A percentile compares a stretch with the other conserved stretches of the same genome.
Evolutionary conservation across 2,329 filamentous ascomycete genomes (phyloP).

Genomic region (Raffaelea albimanens): DNA sequence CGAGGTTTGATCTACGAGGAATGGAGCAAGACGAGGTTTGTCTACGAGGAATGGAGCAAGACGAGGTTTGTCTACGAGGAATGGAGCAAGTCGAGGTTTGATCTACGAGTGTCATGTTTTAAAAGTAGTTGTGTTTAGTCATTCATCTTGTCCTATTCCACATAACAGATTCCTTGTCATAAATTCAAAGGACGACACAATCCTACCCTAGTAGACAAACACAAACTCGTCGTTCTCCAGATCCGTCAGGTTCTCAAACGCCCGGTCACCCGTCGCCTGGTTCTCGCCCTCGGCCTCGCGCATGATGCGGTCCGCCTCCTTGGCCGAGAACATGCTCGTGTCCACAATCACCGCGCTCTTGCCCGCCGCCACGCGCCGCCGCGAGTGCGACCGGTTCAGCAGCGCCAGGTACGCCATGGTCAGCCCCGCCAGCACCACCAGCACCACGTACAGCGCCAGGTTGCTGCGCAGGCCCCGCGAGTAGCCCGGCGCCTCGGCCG

Average conservation of each 20-base stretch:
- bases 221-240: constrained; percentile 15
- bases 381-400: constrained; percentile 9
- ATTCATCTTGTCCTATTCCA: too few species aligned
- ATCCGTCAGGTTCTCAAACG: constrained; percentile 13
- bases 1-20: too few species aligned
- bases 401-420: constrained; percentile 4
- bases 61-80: too few species aligned
- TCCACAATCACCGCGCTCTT: constrained; percentile 12
- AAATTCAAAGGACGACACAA: neutral
- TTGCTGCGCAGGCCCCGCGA: constrained; percentile 48
- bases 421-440: neutral
- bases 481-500: constrained; percentile 49
- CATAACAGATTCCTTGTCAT: too few species aligned
- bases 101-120: too few species aligned
- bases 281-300: constrained; percentile 2
- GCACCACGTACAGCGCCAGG: constrained; percentile 44
- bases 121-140: too few species aligned
- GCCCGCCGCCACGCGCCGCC: constrained; percentile 9
- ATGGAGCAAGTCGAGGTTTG: too few species aligned
- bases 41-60: too few species aligned
- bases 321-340: constrained; percentile 7
- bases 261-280: constrained; percentile 7
- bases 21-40: too few species aligned
- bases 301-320: constrained; percentile 8
- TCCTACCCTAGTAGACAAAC: constrained; percentile 9